These are phyloP conservation scores for Acer yangbiense DNA, from an alignment of 345 rosid species.

Conservation along the genomic window DNA sequence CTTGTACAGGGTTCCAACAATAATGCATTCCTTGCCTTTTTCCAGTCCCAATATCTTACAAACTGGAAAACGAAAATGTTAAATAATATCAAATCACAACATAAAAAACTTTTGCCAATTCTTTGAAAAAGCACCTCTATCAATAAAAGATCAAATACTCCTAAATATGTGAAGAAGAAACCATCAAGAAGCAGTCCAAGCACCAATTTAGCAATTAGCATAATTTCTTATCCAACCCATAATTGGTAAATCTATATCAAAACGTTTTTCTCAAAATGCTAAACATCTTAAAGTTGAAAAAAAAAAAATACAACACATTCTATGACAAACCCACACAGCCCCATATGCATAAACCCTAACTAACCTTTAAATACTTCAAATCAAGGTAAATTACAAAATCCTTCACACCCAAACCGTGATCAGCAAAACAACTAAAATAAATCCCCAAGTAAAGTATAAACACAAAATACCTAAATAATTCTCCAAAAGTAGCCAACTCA, in stretches of 20 bases:
- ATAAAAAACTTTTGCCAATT: background rate
- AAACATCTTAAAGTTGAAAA: background rate
- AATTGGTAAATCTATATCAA: background rate
- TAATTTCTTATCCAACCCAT: background rate
- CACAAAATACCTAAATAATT: background rate
- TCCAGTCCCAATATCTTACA: constrained; percentile 82
- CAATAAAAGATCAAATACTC: background rate
- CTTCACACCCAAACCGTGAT: background rate
- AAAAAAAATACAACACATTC: background rate
- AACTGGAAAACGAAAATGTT: constrained; percentile 43
- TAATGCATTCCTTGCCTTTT: constrained; percentile 78
- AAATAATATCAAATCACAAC: background rate
- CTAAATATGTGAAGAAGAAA: background rate
- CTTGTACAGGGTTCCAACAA: constrained; percentile 92
- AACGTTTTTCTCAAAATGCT: background rate
- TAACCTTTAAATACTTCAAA: background rate
- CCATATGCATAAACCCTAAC: constrained; percentile 1
- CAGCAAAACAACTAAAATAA: background rate
- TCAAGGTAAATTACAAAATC: background rate
- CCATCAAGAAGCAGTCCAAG: background rate
- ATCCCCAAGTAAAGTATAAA: background rate
- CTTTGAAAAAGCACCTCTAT: background rate
- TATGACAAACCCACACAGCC: background rate
- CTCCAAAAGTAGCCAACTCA: background rate
- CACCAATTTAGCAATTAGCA: background rate